These are phyloP conservation scores for Sporothrix sp. DNA, from an alignment of 2,329 filamentous ascomycete species.

Conservation along the genomic window DNA sequence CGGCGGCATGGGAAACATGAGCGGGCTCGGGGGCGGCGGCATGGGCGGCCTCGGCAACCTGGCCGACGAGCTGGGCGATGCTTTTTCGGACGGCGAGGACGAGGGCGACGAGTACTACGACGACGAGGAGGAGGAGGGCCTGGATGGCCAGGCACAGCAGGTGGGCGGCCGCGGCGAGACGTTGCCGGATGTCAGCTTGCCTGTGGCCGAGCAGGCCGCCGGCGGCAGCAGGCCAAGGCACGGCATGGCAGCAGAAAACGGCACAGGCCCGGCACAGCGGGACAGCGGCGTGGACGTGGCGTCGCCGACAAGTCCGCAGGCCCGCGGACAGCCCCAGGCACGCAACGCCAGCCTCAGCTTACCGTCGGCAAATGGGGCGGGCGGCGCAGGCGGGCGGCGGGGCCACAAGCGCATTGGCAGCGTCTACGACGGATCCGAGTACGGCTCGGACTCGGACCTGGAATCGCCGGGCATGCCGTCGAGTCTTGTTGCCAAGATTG, in stretches of 20 bases:
- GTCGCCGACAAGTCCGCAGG: constrained; percentile 10
- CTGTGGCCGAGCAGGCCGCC: constrained; percentile 18
- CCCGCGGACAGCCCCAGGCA: constrained; percentile 14
- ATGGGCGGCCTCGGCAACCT: constrained; percentile 62
- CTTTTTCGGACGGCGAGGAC: constrained; percentile 55
- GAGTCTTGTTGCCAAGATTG: constrained; percentile 58
- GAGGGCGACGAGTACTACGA: constrained; percentile 41
- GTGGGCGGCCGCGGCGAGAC: not conserved
- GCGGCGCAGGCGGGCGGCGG: constrained; percentile 19
- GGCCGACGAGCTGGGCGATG: constrained; percentile 71
- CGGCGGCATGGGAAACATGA: constrained; percentile 26
- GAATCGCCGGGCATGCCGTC: constrained; percentile 59
- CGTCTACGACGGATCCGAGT: constrained; percentile 65
- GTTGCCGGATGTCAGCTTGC: constrained; percentile 30
- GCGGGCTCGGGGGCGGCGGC: constrained; percentile 55
- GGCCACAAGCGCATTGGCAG: constrained; percentile 43
- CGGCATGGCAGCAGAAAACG: not conserved
- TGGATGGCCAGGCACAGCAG: not conserved
- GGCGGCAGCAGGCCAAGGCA: constrained; percentile 12
- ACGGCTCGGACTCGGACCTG: constrained; percentile 61
- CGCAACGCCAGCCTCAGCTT: constrained; percentile 34
- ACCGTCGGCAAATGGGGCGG: constrained; percentile 34
- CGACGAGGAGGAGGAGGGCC: constrained; percentile 32
- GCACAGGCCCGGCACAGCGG: constrained; percentile 16
- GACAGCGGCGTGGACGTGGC: constrained; percentile 35